Evolutionary conservation across 345 rosid genomes (phyloP), one percentile per base, ranked within the genome.

Genomic region (Boechera divaricarpa): DNA sequence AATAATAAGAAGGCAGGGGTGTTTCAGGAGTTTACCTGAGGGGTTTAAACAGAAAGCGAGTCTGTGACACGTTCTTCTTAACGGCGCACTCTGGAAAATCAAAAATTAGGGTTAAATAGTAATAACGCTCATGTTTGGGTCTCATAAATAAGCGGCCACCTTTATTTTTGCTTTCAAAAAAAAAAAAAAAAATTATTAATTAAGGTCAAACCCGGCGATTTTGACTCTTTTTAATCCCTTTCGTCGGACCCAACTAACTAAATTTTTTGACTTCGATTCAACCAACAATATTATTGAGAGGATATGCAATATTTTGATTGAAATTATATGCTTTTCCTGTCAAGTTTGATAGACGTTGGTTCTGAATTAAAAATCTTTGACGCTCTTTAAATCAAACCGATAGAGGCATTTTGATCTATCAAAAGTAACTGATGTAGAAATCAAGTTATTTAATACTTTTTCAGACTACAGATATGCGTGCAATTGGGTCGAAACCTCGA

Each of bases 161-260:
- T 67, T 18, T 36, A 6, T 10, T 21, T 21, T 21, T 21, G 24
- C 24, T 21, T 21, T 21, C 24, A 21, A 21, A 21, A 21, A 21
- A 18, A 16, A 16, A 16, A 16, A 21, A 21, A 21, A 21, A 21
- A 1, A 1, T 21, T 21, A 28, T 33, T 13, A 3, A 42, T 4
- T 53, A 42, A 56, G 32, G 81, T 77, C 81, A 77, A 71, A 77
- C 71, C 24, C 45, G 73, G 47, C 81, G 72, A 29, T 26, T 33
- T 77, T 71, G 77, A 77, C 68, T 77, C 45, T 41, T 73, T 58
- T 35, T 16, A 0, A 35, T 56, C 32, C 2, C 21, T 65, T 61
- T 76, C 35, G 66, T 59, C 31, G 70, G 64, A 54, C 26, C 63
- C 70, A 69, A 24, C 70, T 52, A 53, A 53, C 80, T 15, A 48